Base-by-base conservation (phyloP, 176 grass and related monocot species). In the Typha latifolia region DNA sequence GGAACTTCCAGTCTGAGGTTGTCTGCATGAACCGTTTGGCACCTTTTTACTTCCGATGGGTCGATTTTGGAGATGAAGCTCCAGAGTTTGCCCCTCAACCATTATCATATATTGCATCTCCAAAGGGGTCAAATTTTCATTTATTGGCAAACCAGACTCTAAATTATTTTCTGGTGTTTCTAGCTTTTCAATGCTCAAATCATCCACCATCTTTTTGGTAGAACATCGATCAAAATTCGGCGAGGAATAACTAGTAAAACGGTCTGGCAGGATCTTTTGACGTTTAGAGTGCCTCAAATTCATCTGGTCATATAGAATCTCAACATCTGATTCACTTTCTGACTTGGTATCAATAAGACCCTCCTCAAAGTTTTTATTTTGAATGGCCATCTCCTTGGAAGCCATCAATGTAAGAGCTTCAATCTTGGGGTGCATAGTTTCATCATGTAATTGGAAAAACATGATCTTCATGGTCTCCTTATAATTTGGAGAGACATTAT, bases 201-300 rank as follows among this genome's bases (percentile, higher is more conserved):
- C 15, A 47, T 57, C 49, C 21, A 18, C 59, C 18, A 76, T 68
- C 77, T 66, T 74, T 75, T 50, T 78, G 49, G 76, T 79, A 75
- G 70, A 65, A 62, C 51, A 68, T 16, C 82, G 51, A 15, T 37
- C 50, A 63, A 88, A 96, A 74, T 83, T 85, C 31, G 85, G 80
- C 22, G 62, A 43, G n/a, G 62, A 31, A 62, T 96, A 84, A 75
- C 82, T 86, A 63, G 32, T 77, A 91, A 88, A 88, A 49, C 69
- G 78, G 32, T 82, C 71, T 23, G 82, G 82, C 66, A 78, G 71
- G 29, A 64, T 72, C 63, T 82, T 96, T 66, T 51, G 56, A 62
- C 88, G 93, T 72, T 91, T 91, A 55, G 93, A 96, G 19, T 79
- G 93, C 80, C 93, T 89, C 67, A 96, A 75, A 70, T 81, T 72